Base-by-base conservation (phyloP, 2,329 filamentous ascomycete genomes). In the Fusarium albosuccineum region DNA sequence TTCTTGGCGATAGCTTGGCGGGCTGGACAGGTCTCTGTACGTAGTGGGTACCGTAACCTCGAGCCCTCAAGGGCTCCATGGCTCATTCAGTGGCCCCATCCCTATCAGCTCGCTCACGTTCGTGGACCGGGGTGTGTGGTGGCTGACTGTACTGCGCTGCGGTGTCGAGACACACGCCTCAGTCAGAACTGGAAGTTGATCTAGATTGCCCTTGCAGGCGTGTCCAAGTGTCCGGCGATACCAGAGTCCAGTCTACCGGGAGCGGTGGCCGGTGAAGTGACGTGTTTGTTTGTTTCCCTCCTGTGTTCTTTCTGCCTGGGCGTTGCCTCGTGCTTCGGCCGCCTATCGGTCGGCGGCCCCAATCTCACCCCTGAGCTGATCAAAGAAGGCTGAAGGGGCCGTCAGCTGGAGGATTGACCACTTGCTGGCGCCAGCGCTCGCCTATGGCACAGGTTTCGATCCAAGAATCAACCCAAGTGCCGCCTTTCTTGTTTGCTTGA, bases 161-260 rank as follows among this genome's bases (percentile, higher is more conserved):
- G 39, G 52, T 49, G 52, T 34, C 51, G 44, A 56, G 37, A 46
- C 60, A 68, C 60, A 37, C 64, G 22, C 22, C 64, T 65, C 36
- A 36, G 29, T 4, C 27, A 27, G 40, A 40, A 39, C 53, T 46
- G 42, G 50, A 33, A 22, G 26, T 22, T 53, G 51, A 60, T 60
- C 50, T 60, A 60, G 57, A 60, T 55, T 60, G 52, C 66, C 53
- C 61, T 66, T 58, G 53, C 65, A 68, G 44, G 48, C 56, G 40
- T 50, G 33, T 46, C 39, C 26, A 54, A 17, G 45, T 60, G 27
- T 51, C 57, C 17, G 56, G 48, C 17, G 42, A 44, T 59, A 63
- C 33, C 62, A 55, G 46, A 54, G 51, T 33, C 58, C 65, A 56
- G 52, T 56, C 53, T 59, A 61, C 62, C 60, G 65, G 56, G 62